Evolutionary conservation across 2,329 filamentous ascomycete species (phyloP), one percentile per base, ranked within the genome.

Genomic region (Colletotrichum spaethianum): DNA sequence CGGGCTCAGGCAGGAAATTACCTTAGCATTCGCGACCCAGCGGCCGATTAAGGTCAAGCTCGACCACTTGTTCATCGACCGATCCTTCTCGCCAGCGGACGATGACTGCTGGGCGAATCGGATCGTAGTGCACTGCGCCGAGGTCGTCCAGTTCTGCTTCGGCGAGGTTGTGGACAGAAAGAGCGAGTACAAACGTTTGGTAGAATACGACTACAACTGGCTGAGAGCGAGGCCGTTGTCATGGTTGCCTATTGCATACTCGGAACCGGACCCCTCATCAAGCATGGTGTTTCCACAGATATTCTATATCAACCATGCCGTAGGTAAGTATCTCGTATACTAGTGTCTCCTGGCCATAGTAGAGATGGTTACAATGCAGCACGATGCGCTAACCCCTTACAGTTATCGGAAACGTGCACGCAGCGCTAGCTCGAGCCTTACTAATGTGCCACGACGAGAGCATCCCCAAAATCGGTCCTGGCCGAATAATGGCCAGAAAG

Each of bases 141-240:
- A 91, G 73, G 88, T 92, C 1, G 80, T 92, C 20, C 89, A 91
- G 72, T 91, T 87, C 75, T 92, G 90, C 77, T 92, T 91, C 74
- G 84, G 86, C 2, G 80, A 84, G 28, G 74, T 77, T 76, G 73
- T 81, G 69, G 73, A 79, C 63, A 53, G 73, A 70, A 73, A 77
- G 44, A 69, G 73, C 2, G 75, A 79, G 26, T 90, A 88, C 82
- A 80, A 78, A 8, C 80, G 83, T 31, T 79, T 91, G 16, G 79
- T 84, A 14, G 78, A 83, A 7, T 86, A 85, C 68, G 83, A 85
- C 62, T 77, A 82, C 40, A 79, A 81, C 28, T 90, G 89, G 89
- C 76, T 82, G 18, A 77, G 80, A 7, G 79, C 79, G 33, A 83
- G 86, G 56, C 88, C 89, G 1, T 64, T 81, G 1, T 88, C 87